A percentile compares a stretch with the other conserved stretches of the same genome.
phyloP scores from a whole-genome alignment of 2,329 filamentous ascomycete species.

The Colletotrichum truncatum region DNA sequence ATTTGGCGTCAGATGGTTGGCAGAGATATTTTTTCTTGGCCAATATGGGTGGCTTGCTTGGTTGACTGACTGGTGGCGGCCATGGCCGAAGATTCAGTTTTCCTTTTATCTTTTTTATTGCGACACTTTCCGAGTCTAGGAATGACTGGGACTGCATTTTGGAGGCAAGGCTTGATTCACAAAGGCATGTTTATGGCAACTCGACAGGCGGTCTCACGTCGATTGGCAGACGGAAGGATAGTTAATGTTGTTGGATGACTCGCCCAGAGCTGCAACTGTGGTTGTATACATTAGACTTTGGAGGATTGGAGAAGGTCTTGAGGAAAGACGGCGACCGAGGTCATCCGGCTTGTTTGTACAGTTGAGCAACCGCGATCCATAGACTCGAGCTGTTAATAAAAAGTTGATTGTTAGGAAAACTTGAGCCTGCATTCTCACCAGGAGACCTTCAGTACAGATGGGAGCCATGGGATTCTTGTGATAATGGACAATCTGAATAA shows the following conservation, averaged over 20 bases:
- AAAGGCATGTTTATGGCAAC: background rate
- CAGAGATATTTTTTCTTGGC: constrained; percentile 15
- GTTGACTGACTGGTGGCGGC: background rate
- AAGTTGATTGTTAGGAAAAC: constrained; percentile 21
- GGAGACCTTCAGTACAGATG: no score
- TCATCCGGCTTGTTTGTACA: background rate
- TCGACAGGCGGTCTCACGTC: background rate
- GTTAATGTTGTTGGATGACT: constrained; percentile 23
- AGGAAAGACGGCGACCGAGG: background rate
- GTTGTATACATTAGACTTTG: constrained; percentile 10
- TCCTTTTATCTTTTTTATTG: constrained; percentile 22
- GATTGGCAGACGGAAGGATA: constrained; percentile 12
- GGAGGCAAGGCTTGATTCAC: constrained; percentile 12
- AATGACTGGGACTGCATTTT: constrained; percentile 7
- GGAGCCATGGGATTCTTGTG: no score
- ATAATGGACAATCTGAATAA: background rate
- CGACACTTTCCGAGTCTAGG: background rate
- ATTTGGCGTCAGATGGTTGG: constrained; percentile 26
- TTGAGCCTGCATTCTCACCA: no score
- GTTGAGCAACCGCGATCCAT: constrained; percentile 3
- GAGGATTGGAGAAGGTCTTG: background rate
- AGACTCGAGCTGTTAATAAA: constrained; percentile 20
- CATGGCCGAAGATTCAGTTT: constrained; percentile 5
- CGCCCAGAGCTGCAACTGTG: constrained; percentile 4
- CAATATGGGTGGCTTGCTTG: constrained; percentile 9